Evolutionary conservation across 495 filamentous ascomycete species (phyloP).

Genomic region (Daldinia childiae): DNA sequence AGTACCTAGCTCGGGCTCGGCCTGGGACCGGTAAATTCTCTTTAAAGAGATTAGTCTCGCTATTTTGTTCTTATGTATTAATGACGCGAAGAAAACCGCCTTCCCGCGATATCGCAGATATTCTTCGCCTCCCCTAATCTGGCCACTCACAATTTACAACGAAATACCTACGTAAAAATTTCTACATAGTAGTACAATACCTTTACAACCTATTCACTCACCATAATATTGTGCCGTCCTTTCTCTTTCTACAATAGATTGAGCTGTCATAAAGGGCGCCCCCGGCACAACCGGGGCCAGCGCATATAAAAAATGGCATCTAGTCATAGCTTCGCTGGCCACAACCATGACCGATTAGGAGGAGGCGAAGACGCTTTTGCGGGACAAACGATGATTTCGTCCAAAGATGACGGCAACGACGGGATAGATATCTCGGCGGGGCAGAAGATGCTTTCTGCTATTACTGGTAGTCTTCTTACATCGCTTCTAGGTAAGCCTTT

Average conservation of each 20-base stretch:
- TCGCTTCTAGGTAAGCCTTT: slow-evolving; percentile 83
- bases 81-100: slow-evolving; percentile 34
- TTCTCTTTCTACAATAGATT: slow-evolving; percentile 7
- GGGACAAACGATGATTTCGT: slow-evolving; percentile 43
- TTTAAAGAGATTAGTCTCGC: slow-evolving; percentile 23
- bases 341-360: slow-evolving; percentile 43
- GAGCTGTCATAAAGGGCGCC: slow-evolving; percentile 27
- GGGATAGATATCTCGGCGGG: slow-evolving; percentile 72
- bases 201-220: background rate
- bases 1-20: slow-evolving; percentile 32
- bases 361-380: slow-evolving; percentile 40
- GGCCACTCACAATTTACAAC: background rate
- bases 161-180: slow-evolving; percentile 3
- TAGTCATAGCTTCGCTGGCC: slow-evolving; percentile 37
- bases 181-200: slow-evolving; percentile 4
- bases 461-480: slow-evolving; percentile 87
- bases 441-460: slow-evolving; percentile 95
- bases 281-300: slow-evolving; percentile 39
- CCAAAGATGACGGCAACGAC: slow-evolving; percentile 48
- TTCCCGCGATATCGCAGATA: slow-evolving; percentile 20
- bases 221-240: background rate
- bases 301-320: slow-evolving; percentile 35
- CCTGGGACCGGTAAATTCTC: slow-evolving; percentile 23
- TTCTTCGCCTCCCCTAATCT: slow-evolving; percentile 19
- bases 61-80: slow-evolving; percentile 17